Percentiles rank a stretch among this genome's conserved stretches.
Conservation (phyloP, 495 filamentous ascomycete species). For the Aspergillus coremiiformis region DNA sequence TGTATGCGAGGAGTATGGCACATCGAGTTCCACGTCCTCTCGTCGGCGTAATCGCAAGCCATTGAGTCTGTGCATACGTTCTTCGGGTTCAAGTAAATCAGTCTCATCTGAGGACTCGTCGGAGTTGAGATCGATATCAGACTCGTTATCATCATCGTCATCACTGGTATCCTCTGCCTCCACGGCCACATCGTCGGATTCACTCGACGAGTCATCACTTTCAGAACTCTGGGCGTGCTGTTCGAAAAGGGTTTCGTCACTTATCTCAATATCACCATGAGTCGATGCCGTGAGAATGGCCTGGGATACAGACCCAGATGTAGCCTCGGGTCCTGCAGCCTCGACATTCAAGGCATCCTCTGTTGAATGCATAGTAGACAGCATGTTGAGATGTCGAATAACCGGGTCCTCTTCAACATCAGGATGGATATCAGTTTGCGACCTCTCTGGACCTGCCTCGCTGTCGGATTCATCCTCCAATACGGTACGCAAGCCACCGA, state of each 20-base stretch:
- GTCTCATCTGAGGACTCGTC: conserved; percentile 24
- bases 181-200: neutral
- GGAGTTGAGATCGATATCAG: conserved; percentile 24
- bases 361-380: neutral
- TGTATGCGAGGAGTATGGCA: conserved; percentile 52
- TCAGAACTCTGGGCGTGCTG: conserved; percentile 11
- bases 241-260: conserved; percentile 1
- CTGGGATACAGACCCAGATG: neutral
- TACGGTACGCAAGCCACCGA: conserved; percentile 47
- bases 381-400: conserved; percentile 19
- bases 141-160: conserved; percentile 14
- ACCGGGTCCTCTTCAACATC: conserved; percentile 36
- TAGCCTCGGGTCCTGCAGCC: neutral
- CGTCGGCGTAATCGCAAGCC: conserved; percentile 26
- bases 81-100: conserved; percentile 25
- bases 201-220: conserved; percentile 12
- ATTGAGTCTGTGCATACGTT: conserved; percentile 18
- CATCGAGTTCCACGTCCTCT: conserved; percentile 45
- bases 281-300: conserved; percentile 1
- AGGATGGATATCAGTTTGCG: conserved; percentile 40
- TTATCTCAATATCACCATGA: neutral
- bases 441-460: conserved; percentile 32
- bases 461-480: conserved; percentile 28
- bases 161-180: conserved; percentile 12
- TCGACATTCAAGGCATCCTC: neutral